A percentile compares a stretch with the other conserved stretches of the same genome.
Conservation (phyloP, 805 yeast species). For the Candida multigemmis region DNA sequence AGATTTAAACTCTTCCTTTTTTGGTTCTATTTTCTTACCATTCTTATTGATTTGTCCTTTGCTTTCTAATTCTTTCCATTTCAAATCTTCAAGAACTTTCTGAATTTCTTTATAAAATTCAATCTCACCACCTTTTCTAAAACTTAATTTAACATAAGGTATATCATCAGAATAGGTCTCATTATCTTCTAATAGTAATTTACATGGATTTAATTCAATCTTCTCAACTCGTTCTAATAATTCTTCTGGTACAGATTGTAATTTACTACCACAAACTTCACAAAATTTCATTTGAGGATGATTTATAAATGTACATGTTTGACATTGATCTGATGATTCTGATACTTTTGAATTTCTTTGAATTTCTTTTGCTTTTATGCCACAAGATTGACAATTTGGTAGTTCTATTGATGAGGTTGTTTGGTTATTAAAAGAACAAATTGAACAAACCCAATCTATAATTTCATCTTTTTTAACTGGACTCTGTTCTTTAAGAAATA, state of each 20-base stretch:
- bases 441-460: conserved; percentile 77
- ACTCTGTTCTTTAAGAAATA: conserved; percentile 10
- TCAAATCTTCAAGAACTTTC: conserved; percentile 1
- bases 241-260: conserved; percentile 6
- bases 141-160: conserved; percentile 58
- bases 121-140: conserved; percentile 61
- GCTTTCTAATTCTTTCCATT: no score
- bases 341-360: no score
- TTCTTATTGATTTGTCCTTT: no score
- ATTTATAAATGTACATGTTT: conserved; percentile 69
- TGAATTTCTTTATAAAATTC: conserved; percentile 23
- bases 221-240: conserved; percentile 3
- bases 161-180: conserved; percentile 23
- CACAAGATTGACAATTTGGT: conserved; percentile 33
- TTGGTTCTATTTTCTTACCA: conserved; percentile 2
- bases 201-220: conserved; percentile 4
- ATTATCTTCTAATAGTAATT: conserved; percentile 16
- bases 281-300: conserved; percentile 72
- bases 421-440: conserved; percentile 66
- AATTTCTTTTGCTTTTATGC: no score
- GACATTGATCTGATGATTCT: conserved; percentile 40
- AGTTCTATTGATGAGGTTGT: conserved; percentile 10
- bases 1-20: conserved; percentile 3
- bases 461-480: conserved; percentile 3
- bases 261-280: conserved; percentile 75